phyloP scores from a whole-genome alignment of 495 filamentous ascomycete species.

The Aspergillus avenaceus region DNA sequence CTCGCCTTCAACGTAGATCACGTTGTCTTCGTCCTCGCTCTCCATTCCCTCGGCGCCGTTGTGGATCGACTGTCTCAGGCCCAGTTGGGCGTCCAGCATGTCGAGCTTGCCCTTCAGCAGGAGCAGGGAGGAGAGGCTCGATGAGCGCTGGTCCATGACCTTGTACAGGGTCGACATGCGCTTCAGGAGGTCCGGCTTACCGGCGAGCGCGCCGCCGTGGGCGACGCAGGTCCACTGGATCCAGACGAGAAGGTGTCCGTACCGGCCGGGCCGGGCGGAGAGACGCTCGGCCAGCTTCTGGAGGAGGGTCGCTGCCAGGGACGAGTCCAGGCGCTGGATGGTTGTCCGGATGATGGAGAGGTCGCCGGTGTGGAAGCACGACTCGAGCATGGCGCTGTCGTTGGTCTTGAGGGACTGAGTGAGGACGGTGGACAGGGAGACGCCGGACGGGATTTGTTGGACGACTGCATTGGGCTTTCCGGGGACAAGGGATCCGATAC shows the following conservation, averaged over 20 bases:
- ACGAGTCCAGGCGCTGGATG: slow-evolving; percentile 82
- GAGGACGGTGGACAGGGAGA: slow-evolving; percentile 83
- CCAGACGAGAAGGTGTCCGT: slow-evolving; percentile 90
- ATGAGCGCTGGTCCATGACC: slow-evolving; percentile 81
- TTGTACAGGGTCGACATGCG: slow-evolving; percentile 71
- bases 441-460: slow-evolving; percentile 61
- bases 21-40: slow-evolving; percentile 68
- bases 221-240: slow-evolving; percentile 94
- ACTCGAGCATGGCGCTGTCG: slow-evolving; percentile 82
- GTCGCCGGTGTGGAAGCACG: slow-evolving; percentile 79
- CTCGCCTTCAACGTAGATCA: slow-evolving; percentile 86
- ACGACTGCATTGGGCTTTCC: slow-evolving; percentile 36
- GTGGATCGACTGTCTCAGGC: slow-evolving; percentile 62
- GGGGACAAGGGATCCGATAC: slow-evolving; percentile 34
- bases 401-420: slow-evolving; percentile 90
- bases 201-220: slow-evolving; percentile 86
- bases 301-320: slow-evolving; percentile 71
- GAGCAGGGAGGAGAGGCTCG: slow-evolving; percentile 74
- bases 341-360: slow-evolving; percentile 73
- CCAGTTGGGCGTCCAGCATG: slow-evolving; percentile 82
- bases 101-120: slow-evolving; percentile 91
- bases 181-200: slow-evolving; percentile 71
- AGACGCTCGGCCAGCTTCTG: slow-evolving; percentile 82
- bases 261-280: slow-evolving; percentile 80
- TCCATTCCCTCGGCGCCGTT: slow-evolving; percentile 43